Base-by-base conservation (phyloP, 306 rosid species). In the Cicer judaicum region DNA sequence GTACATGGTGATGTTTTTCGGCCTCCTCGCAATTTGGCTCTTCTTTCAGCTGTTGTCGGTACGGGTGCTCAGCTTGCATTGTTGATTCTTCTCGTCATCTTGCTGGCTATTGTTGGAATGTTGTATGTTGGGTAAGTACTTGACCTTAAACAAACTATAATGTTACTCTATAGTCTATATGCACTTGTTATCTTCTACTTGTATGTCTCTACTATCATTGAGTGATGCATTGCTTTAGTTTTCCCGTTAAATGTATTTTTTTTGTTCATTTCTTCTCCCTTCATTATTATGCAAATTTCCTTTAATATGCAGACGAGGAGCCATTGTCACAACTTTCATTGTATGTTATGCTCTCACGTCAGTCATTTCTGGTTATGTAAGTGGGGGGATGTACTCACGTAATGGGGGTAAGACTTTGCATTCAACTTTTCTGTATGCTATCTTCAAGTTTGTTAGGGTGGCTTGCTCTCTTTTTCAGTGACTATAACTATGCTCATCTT, bases 1-100 rank as follows among this genome's bases (percentile, higher is more conserved):
- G 99, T 95, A 64, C 99, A 95, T 76, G 99, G 99, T 78, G 99
- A 95, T 86, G 99, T 95, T 88, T 95, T 95, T 67, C 90, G 99
- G 80, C 88, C 96, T 78, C 85, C 99, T 79, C 84, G 92, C 69
- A 85, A 64, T 85, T 86, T 95, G 81, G 93, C 90, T 13, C n/a
- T 95, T 78, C 89, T 90, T 66, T 92, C 99, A 10, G 99, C 99
- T 83, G 97, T 95, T 82, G 98, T 95, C 64, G 99, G 99, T 29
- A 95, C 97, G 1, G 99, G 99, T 56, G 99, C 98, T 74, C 99
- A 95, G 85, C 87, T 95, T 61, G 99, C 99, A 7, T 81, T 92
- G 83, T 94, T 95, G 80, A 87, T 95, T 85, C 98, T 92, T 64
- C 99, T 95, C 7, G 99, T 95, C 88, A 90, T 95, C 90, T 81